Evolutionary conservation across 2,329 filamentous ascomycete genomes (phyloP).

Genomic region (Westerdykella aurantiaca): DNA sequence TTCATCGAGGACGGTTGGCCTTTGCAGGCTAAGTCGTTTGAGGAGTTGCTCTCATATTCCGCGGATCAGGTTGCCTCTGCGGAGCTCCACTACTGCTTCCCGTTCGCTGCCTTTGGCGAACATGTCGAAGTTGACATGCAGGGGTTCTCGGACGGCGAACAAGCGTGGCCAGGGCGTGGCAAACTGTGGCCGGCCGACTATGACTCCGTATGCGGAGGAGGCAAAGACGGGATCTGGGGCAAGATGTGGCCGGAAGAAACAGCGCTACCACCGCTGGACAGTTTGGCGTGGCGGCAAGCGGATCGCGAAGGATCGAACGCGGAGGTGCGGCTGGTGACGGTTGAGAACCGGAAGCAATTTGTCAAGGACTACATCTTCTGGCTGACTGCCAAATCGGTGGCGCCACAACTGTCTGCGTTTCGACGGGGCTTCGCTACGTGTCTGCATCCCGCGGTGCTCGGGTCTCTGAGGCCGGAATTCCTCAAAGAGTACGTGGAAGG

Average conservation of each 20-base stretch:
- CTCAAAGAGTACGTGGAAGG: constrained; percentile 81
- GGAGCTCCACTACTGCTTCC: constrained; percentile 85
- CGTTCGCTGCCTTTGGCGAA: constrained; percentile 54
- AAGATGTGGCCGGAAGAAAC: neutral
- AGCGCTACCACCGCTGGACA: neutral
- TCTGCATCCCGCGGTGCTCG: constrained; percentile 63
- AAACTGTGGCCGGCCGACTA: constrained; percentile 2
- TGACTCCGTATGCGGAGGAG: neutral
- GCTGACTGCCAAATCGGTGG: constrained; percentile 71
- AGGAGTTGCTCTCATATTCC: constrained; percentile 68
- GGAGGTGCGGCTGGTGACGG: constrained; percentile 70
- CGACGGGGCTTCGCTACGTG: constrained; percentile 72
- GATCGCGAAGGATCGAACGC: constrained; percentile 22
- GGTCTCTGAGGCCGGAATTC: constrained; percentile 39
- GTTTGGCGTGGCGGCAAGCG: constrained; percentile 1
- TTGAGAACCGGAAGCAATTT: constrained; percentile 70
- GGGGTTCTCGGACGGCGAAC: neutral
- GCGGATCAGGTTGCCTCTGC: constrained; percentile 76
- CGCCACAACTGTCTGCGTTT: constrained; percentile 74
- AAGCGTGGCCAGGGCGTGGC: neutral
- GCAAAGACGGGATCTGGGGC: neutral
- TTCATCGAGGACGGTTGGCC: constrained; percentile 91
- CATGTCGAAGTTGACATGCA: constrained; percentile 53
- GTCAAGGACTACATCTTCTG: constrained; percentile 80
- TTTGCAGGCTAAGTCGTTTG: constrained; percentile 68